A percentile compares a stretch with the other conserved stretches of the same genome.
These are phyloP conservation scores for Cymbidium sinense DNA, from an alignment of 106 monocot species.

Conservation along the genomic window DNA sequence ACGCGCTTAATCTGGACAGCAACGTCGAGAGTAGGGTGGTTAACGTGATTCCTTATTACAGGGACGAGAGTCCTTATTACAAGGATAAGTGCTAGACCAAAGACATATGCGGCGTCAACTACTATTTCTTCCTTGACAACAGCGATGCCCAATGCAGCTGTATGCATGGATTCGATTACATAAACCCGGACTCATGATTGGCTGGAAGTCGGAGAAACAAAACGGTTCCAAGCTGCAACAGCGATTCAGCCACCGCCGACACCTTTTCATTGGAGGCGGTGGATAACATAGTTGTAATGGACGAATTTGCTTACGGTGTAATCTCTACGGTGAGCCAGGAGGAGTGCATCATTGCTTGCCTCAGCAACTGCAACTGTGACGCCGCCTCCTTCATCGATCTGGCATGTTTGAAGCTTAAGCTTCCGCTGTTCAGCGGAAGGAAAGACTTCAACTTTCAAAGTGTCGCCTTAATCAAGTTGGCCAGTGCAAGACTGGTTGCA, in stretches of 20 bases:
- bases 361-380: too few relatives aligned
- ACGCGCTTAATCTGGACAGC: not conserved
- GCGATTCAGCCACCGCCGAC: not conserved
- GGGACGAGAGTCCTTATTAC: too few relatives aligned
- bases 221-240: not conserved
- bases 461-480: not conserved
- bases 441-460: not conserved
- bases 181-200: too few relatives aligned
- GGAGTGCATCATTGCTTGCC: too few relatives aligned
- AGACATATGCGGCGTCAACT: not conserved
- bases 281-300: not conserved
- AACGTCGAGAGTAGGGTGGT: not conserved
- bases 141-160: too few relatives aligned
- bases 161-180: not conserved
- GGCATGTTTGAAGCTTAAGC: not conserved
- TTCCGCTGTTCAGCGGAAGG: not conserved
- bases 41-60: not conserved
- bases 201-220: not conserved
- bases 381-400: too few relatives aligned
- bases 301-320: not conserved
- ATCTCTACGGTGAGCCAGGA: too few relatives aligned
- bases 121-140: not conserved
- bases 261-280: too few relatives aligned
- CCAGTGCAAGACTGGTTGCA: not conserved
- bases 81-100: not conserved